These are phyloP conservation scores for Coniella vitis DNA, from an alignment of 2,329 filamentous ascomycete genomes.

Conservation along the genomic window DNA sequence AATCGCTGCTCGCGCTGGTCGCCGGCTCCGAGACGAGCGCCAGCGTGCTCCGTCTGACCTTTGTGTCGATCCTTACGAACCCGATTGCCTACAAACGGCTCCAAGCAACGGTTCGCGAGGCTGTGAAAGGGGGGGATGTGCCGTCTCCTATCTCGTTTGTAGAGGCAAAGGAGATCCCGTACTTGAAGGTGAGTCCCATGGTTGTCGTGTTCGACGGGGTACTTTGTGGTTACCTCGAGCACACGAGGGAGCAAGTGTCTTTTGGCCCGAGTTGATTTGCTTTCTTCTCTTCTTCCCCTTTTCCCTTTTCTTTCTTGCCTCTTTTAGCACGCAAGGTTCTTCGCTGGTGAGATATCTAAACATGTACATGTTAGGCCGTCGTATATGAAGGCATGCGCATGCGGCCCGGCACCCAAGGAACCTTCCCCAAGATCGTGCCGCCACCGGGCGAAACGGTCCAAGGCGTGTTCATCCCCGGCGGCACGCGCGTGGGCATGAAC, in stretches of 20 bases:
- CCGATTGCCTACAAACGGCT: constrained; percentile 36
- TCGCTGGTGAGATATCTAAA: too few relatives aligned
- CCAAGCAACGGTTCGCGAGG: constrained; percentile 38
- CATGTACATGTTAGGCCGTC: too few relatives aligned
- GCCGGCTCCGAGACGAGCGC: constrained; percentile 13
- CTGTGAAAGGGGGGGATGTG: constrained; percentile 24
- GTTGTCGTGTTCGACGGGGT: too few relatives aligned
- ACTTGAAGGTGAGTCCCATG: constrained; percentile 32
- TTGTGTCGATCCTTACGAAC: constrained; percentile 35
- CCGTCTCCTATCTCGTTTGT: constrained; percentile 18
- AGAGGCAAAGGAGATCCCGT: constrained; percentile 30
- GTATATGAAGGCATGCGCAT: constrained; percentile 44
- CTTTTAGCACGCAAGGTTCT: too few relatives aligned
- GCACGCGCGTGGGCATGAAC: constrained; percentile 11
- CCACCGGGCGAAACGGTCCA: constrained; percentile 24
- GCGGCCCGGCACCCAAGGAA: constrained; percentile 31
- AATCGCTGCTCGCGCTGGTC: constrained; percentile 17
- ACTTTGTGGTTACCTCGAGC: too few relatives aligned
- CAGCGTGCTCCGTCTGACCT: constrained; percentile 6
- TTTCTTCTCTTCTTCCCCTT: too few relatives aligned
- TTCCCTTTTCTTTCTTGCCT: too few relatives aligned
- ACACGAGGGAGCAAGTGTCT: too few relatives aligned
- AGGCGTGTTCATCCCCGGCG: constrained; percentile 13
- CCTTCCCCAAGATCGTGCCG: constrained; percentile 21
- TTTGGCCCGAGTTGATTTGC: too few relatives aligned